Conservation (phyloP, 768 basidiomycete species). For the Kwoniella pini region DNA sequence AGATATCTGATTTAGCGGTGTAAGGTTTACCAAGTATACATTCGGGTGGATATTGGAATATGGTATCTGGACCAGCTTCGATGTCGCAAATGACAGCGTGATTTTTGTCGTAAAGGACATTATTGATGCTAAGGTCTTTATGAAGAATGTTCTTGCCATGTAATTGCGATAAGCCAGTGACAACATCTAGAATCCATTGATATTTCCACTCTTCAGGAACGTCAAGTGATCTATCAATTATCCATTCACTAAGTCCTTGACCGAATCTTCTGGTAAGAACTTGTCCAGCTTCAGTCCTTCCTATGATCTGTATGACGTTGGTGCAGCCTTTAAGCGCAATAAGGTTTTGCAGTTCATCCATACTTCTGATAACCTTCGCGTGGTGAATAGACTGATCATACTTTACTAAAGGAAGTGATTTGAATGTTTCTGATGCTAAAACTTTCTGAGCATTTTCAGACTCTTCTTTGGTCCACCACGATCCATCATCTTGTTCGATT, state of each 20-base stretch:
- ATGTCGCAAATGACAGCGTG: not conserved
- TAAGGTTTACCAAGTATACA: too few species aligned
- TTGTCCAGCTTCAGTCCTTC: not conserved
- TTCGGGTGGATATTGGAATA: not conserved
- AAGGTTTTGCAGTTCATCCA: not conserved
- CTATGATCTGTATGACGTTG: not conserved
- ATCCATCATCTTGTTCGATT: too few species aligned
- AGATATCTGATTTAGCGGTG: too few species aligned
- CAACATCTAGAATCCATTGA: not conserved
- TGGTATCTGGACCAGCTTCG: not conserved
- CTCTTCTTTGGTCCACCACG: too few species aligned
- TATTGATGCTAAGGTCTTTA: not conserved
- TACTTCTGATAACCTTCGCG: not conserved
- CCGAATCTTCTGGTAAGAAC: not conserved
- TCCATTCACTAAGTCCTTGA: not conserved
- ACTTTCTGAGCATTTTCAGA: too few species aligned
- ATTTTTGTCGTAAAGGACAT: not conserved
- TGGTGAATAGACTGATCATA: not conserved
- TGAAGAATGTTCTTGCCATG: not conserved
- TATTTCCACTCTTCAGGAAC: slow-evolving; percentile 2
- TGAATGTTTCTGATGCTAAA: too few species aligned
- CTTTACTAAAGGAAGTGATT: not conserved
- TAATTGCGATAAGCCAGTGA: not conserved
- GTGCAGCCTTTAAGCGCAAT: not conserved
- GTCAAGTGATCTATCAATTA: not conserved